phyloP scores from a whole-genome alignment of 108 stramenopile species.

The Pseudonitzschia delicatissima region DNA sequence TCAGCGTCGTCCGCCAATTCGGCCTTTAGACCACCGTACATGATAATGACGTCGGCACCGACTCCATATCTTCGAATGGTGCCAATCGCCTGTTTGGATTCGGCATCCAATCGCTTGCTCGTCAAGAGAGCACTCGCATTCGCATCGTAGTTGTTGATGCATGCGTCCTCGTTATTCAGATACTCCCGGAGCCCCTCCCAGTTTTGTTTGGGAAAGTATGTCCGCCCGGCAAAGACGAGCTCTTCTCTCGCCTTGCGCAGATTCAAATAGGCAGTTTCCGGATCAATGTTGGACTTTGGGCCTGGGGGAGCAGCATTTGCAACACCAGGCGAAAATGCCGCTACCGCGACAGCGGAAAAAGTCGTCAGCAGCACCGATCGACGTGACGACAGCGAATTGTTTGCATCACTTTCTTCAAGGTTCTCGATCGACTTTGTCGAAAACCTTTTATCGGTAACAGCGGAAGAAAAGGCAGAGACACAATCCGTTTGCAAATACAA shows the following conservation, averaged over 20 bases:
- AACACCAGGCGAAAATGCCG: neutral
- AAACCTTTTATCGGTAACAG: too few species aligned
- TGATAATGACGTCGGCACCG: constrained; percentile 40
- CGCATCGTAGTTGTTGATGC: constrained; percentile 15
- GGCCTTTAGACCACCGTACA: constrained; percentile 31
- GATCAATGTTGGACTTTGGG: neutral
- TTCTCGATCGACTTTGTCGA: too few species aligned
- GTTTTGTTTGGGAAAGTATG: constrained; percentile 15
- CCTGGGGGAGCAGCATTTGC: neutral
- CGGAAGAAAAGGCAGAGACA: too few species aligned
- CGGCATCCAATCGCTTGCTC: constrained; percentile 23
- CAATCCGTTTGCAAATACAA: too few species aligned
- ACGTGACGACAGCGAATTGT: neutral
- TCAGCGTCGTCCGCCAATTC: constrained; percentile 15
- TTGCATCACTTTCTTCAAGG: neutral
- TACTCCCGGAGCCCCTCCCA: constrained; percentile 21
- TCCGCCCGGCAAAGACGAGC: constrained; percentile 10
- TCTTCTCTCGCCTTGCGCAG: constrained; percentile 21
- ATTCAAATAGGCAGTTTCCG: constrained; percentile 17
- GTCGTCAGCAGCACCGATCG: neutral
- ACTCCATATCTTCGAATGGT: constrained; percentile 38
- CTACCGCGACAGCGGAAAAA: neutral
- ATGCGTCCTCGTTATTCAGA: constrained; percentile 11
- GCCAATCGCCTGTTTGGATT: constrained; percentile 37
- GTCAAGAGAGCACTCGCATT: constrained; percentile 13